Evolutionary conservation across 192 early-diverging fungal genomes (phyloP).

Genomic region (Geranomyces variabilis): DNA sequence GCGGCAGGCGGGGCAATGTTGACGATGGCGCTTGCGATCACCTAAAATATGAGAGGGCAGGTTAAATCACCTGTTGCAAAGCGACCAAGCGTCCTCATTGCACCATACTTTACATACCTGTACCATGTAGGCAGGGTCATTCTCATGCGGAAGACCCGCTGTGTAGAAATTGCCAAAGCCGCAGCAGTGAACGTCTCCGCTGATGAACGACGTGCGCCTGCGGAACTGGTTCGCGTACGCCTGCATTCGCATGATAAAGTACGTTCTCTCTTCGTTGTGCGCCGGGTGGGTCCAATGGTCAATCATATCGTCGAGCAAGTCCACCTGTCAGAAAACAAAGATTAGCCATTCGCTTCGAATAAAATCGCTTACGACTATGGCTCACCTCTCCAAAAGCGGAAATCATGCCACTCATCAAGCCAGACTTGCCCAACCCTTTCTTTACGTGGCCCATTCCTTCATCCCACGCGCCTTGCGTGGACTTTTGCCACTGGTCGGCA

Average conservation of each 20-base stretch:
- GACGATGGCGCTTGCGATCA: conserved; percentile 76
- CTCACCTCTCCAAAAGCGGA: conserved; percentile 65
- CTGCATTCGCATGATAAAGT: conserved; percentile 68
- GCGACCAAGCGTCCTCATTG: not conserved
- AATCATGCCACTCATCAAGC: conserved; percentile 55
- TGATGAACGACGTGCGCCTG: conserved; percentile 78
- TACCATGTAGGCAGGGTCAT: conserved; percentile 63
- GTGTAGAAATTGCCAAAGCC: conserved; percentile 54
- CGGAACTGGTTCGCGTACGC: conserved; percentile 57
- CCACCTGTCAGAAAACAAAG: no score
- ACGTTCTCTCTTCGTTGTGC: conserved; percentile 72
- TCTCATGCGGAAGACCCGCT: conserved; percentile 69
- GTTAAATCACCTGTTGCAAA: conserved; percentile 11
- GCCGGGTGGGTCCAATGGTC: conserved; percentile 68
- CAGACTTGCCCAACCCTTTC: conserved; percentile 35
- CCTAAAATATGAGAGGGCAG: no score
- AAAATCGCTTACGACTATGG: not conserved
- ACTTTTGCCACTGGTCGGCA: conserved; percentile 14
- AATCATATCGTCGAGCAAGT: conserved; percentile 84
- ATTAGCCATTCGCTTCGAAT: no score
- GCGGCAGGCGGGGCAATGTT: conserved; percentile 68
- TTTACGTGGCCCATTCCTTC: conserved; percentile 23
- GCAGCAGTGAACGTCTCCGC: conserved; percentile 76
- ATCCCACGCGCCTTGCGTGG: conserved; percentile 17
- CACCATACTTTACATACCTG: not conserved